A percentile compares a stretch with the other conserved stretches of the same genome.
phyloP scores from a whole-genome alignment of 139 green algal species.

The Yamagishiella unicocca region DNA sequence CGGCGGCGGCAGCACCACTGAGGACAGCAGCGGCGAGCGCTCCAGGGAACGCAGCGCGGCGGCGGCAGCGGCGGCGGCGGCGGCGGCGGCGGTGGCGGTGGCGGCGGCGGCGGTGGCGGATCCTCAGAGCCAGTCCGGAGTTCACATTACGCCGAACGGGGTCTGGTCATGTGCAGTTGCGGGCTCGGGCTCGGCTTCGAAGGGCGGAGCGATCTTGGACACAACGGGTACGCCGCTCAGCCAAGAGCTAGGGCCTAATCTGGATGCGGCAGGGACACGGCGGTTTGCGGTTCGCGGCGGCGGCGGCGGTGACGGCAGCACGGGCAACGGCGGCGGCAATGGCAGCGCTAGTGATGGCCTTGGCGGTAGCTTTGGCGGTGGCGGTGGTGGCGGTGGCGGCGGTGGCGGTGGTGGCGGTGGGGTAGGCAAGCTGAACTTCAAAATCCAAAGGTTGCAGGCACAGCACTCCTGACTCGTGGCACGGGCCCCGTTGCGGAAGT shows the following conservation, averaged over 20 bases:
- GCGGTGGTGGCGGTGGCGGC: neutral
- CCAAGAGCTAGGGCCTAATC: too few relatives aligned
- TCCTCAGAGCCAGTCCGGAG: too few relatives aligned
- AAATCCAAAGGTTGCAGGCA: conserved; percentile 7
- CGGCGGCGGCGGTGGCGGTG: neutral
- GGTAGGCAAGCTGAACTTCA: neutral
- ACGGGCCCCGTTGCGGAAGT: too few relatives aligned
- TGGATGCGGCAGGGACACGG: too few relatives aligned
- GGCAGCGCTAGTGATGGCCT: neutral
- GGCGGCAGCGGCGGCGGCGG: neutral
- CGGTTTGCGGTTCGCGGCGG: too few relatives aligned
- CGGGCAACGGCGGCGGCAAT: neutral
- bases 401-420: neutral
- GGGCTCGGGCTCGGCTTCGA: too few relatives aligned
- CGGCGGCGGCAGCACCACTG: too few relatives aligned
- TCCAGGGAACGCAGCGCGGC: neutral
- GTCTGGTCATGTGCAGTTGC: too few relatives aligned
- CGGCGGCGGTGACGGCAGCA: neutral
- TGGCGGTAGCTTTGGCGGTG: neutral
- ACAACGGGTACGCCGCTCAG: too few relatives aligned
- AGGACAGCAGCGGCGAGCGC: neutral
- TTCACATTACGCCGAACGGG: too few relatives aligned
- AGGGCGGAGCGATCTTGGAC: too few relatives aligned
- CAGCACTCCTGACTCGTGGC: too few relatives aligned
- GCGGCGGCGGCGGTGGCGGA: neutral